Percentiles rank a stretch among this genome's conserved stretches.
These are phyloP conservation scores for Colletotrichum sp. DNA, from an alignment of 2,329 filamentous ascomycete species.

Conservation along the genomic window DNA sequence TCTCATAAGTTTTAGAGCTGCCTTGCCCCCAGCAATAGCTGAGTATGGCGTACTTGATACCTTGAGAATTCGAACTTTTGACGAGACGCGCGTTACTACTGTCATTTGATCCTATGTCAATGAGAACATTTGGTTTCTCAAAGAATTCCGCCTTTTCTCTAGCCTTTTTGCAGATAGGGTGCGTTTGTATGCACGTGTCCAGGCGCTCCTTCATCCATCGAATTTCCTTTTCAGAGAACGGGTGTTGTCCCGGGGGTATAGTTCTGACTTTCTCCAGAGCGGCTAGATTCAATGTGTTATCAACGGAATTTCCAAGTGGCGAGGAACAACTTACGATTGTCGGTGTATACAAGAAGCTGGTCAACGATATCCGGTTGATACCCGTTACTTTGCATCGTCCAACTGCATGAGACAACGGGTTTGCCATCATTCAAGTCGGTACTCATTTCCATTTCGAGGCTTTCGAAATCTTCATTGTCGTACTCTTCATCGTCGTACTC, in stretches of 20 bases:
- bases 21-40: neutral
- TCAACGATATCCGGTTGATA: no score
- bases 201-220: neutral
- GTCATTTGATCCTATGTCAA: neutral
- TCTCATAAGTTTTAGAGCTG: rapidly evolving
- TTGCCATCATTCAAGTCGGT: neutral
- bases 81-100: neutral
- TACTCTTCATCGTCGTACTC: no score
- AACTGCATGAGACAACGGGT: neutral
- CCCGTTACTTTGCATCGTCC: no score
- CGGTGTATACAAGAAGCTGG: neutral
- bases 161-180: neutral
- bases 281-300: neutral
- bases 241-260: rapidly evolving
- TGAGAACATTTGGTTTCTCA: neutral
- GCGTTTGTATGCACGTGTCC: neutral
- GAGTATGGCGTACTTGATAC: neutral
- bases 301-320: rapidly evolving
- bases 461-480: neutral
- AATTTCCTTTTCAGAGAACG: neutral
- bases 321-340: neutral
- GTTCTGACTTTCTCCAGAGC: neutral
- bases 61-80: neutral
- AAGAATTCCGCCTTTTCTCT: rapidly evolving
- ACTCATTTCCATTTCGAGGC: neutral